Base-by-base conservation (phyloP, 768 basidiomycete species). In the Tricholoma terreum region DNA sequence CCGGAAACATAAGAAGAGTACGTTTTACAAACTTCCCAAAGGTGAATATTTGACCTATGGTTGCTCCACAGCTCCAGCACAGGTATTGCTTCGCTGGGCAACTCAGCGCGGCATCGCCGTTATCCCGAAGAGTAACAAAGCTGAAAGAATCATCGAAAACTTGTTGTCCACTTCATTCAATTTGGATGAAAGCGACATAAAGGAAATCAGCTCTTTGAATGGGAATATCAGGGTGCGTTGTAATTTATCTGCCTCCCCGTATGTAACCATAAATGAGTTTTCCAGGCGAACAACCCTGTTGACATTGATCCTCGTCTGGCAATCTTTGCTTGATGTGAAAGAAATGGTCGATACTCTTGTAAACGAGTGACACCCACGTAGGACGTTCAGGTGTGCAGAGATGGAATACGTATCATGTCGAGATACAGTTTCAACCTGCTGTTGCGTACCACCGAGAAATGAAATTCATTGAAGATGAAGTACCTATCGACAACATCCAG, bases 51-150 rank as follows among this genome's bases (percentile, higher is more conserved):
- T 49, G 15, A 31, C 15, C 46, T 27, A 35, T 51, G 12, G 19
- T 27, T 45, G 5, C 48, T 35, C 43, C 80, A 81, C 59, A 71
- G 77, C 78, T 43, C 68, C 83, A 4, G 87, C 88, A 6, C 89
- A 92, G 69, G 81, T 92, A 21, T 72, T 92, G 36, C 79, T 93
- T 53, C 80, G 89, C 61, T 93, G 90, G 90, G 83, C 88, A 1
- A 87, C 86, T 12, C 87, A 90, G 65, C 84, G 83, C 35, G 84
- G 82, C 9, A 78, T 91, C 58, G 84, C 85, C 33, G 84, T 92
- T 45, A 82, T 93, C 59, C 90, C 90, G 46, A 93, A 93, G 77
- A 82, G 79, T 50, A 84, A 83, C 67, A 63, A 75, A 61, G 51
- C 59, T 3, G 58, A 66, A 14, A 78, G 86, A 24, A 70, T 87